Evolutionary conservation across 2,329 filamentous ascomycete species (phyloP).

Genomic region (Cladosporium sp.): DNA sequence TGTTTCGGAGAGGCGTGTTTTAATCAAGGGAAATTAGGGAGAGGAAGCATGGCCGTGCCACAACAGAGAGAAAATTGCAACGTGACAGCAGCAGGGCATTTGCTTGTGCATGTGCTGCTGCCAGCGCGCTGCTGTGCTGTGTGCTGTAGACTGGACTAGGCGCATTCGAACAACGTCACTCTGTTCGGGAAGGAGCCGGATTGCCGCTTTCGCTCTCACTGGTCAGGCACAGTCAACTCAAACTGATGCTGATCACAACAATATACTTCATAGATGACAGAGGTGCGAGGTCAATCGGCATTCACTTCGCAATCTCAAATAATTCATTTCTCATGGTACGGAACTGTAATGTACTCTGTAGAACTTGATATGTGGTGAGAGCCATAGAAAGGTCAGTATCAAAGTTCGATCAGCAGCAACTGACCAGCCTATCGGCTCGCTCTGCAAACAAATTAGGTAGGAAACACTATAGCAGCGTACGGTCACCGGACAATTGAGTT

Average conservation of each 20-base stretch:
- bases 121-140: conserved; percentile 1
- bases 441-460: neutral
- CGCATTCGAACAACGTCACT: conserved; percentile 6
- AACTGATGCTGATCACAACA: neutral
- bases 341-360: no score
- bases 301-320: no score
- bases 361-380: no score
- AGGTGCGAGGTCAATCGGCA: neutral
- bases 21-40: neutral
- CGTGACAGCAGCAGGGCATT: conserved; percentile 2
- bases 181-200: conserved; percentile 8
- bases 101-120: conserved; percentile 7
- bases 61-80: neutral
- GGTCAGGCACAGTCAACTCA: neutral
- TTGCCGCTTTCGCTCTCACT: neutral
- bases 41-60: neutral
- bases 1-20: neutral
- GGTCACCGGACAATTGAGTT: neutral
- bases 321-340: no score
- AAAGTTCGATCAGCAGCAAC: neutral
- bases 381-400: neutral
- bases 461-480: neutral
- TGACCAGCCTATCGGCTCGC: neutral
- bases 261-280: neutral
- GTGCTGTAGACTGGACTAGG: conserved; percentile 1